Evolutionary conservation across 495 filamentous ascomycete genomes (phyloP).

Genomic region (Penicillium steckii): DNA sequence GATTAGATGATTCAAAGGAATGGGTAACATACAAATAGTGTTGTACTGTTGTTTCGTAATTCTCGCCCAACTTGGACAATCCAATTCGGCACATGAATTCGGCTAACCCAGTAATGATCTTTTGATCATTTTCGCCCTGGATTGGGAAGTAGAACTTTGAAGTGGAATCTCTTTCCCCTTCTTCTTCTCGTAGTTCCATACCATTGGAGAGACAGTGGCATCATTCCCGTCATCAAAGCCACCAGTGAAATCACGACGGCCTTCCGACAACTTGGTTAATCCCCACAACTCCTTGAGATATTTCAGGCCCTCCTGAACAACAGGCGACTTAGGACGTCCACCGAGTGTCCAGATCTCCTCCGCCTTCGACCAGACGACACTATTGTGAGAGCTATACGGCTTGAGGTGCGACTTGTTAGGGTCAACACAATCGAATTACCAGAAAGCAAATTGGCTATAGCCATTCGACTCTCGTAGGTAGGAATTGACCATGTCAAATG

Average conservation of each 20-base stretch:
- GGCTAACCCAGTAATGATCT: background rate
- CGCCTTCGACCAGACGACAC: conserved; percentile 9
- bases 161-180: background rate
- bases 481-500: conserved; percentile 2
- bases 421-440: conserved; percentile 14
- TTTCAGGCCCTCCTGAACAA: background rate
- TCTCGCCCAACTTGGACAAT: background rate
- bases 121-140: conserved; percentile 12
- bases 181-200: conserved; percentile 18
- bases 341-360: conserved; percentile 20
- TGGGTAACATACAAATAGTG: conserved; percentile 6
- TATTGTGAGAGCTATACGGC: conserved; percentile 13
- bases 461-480: conserved; percentile 8
- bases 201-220: conserved; percentile 1
- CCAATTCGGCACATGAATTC: conserved; percentile 5
- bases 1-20: background rate
- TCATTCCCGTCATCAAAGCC: conserved; percentile 9
- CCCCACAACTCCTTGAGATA: conserved; percentile 7
- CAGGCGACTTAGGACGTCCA: conserved; percentile 2
- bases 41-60: background rate
- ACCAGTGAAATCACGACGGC: conserved; percentile 2
- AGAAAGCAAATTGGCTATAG: conserved; percentile 10
- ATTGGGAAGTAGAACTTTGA: conserved; percentile 18
- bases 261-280: background rate
- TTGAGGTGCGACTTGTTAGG: conserved; percentile 9